phyloP scores from a whole-genome alignment of 441 rosid genomes.

The Erodium trifolium region DNA sequence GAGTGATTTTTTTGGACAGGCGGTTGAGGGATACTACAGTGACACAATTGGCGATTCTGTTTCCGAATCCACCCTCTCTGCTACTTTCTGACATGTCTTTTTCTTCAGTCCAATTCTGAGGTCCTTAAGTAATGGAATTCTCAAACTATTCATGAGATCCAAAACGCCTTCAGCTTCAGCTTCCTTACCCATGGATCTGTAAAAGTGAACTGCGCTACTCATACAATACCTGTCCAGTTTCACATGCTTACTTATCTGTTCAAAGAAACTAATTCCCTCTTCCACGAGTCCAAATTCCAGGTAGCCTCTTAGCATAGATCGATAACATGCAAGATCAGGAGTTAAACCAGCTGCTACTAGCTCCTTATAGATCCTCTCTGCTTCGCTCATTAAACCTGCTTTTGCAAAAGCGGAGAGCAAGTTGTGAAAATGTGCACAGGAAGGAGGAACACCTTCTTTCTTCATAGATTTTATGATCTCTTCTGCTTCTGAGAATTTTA shows the following conservation, averaged over 20 bases:
- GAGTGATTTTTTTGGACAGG: too few relatives aligned
- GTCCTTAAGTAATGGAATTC: conserved; percentile 27
- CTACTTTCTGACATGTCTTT: not conserved
- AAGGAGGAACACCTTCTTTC: conserved; percentile 38
- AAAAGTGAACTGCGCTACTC: conserved; percentile 54
- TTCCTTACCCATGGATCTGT: conserved; percentile 39
- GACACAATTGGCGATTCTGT: too few relatives aligned
- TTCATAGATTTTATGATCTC: conserved; percentile 40
- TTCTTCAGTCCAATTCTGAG: conserved; percentile 32
- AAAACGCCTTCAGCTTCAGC: conserved; percentile 28
- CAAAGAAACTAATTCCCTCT: conserved; percentile 48
- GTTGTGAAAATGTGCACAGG: conserved; percentile 46
- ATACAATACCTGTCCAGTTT: conserved; percentile 43
- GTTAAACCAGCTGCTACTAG: conserved; percentile 30
- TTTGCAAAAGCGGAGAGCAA: conserved; percentile 47
- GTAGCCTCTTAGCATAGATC: conserved; percentile 56
- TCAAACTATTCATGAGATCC: conserved; percentile 27
- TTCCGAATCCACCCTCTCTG: not conserved
- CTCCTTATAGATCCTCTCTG: conserved; percentile 45
- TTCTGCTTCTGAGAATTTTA: conserved; percentile 52
- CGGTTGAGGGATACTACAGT: too few relatives aligned
- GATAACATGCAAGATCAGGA: conserved; percentile 47
- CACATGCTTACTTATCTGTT: conserved; percentile 34
- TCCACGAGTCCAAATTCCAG: conserved; percentile 41
- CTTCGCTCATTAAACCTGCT: conserved; percentile 50